Conservation (phyloP, 2,329 filamentous ascomycete genomes). For the Truncatella angustata region DNA sequence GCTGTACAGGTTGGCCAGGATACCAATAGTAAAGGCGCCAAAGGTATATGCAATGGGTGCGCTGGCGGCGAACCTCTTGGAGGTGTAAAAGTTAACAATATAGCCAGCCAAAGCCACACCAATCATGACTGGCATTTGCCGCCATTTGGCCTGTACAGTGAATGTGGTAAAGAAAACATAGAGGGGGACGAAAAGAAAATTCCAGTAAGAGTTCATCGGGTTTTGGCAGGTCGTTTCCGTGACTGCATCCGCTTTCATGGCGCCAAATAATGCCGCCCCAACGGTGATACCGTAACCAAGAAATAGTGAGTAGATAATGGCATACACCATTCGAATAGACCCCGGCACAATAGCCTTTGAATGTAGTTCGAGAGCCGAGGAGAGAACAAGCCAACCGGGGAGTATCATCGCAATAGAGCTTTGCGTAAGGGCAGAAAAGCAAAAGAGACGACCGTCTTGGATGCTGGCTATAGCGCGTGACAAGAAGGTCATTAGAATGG, state of each 20-base stretch:
- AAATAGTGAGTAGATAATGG: conserved; percentile 69
- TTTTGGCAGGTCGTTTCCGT: conserved; percentile 41
- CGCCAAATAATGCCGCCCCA: conserved; percentile 51
- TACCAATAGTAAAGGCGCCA: conserved; percentile 72
- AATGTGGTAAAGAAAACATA: conserved; percentile 70
- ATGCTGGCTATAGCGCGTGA: conserved; percentile 68
- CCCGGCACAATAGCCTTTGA: conserved; percentile 66
- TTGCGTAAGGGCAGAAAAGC: conserved; percentile 69
- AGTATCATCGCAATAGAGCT: conserved; percentile 73
- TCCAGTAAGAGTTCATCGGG: conserved; percentile 46
- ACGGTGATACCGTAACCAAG: conserved; percentile 69
- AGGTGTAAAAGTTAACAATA: conserved; percentile 72
- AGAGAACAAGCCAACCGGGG: conserved; percentile 59
- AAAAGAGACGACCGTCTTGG: conserved; percentile 56
- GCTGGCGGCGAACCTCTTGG: conserved; percentile 64
- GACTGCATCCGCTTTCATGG: conserved; percentile 42
- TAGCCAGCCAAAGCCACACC: conserved; percentile 73
- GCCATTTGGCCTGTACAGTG: conserved; percentile 80
- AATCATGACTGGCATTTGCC: conserved; percentile 75
- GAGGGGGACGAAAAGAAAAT: conserved; percentile 65
- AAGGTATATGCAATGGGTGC: conserved; percentile 75
- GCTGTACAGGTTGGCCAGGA: conserved; percentile 76
- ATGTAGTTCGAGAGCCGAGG: conserved; percentile 62
- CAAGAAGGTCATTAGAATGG: conserved; percentile 66
- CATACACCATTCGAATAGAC: conserved; percentile 70